Percentiles rank a stretch among this genome's conserved stretches.
These are phyloP conservation scores for Purshia tridentata DNA, from an alignment of 306 rosid species.

Conservation along the genomic window DNA sequence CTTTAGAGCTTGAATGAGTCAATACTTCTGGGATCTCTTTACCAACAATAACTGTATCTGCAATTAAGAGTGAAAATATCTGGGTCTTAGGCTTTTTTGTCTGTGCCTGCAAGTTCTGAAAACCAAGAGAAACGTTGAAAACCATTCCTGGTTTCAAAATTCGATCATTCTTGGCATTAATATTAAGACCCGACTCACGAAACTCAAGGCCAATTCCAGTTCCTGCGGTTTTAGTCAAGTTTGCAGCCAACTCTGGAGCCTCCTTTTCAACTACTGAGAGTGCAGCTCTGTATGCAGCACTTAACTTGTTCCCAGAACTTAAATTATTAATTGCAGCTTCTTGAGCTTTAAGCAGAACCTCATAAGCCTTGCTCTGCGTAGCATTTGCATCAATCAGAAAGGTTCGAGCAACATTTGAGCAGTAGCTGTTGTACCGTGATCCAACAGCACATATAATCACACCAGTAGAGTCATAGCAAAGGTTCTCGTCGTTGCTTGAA, in stretches of 20 bases:
- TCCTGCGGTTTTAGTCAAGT: conserved; percentile 35
- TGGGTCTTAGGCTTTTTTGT: conserved; percentile 30
- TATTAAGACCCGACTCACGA: conserved; percentile 38
- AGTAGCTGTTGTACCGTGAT: conserved; percentile 39
- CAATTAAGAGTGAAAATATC: conserved; percentile 32
- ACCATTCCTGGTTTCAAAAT: conserved; percentile 37
- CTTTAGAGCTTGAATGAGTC: conserved; percentile 35
- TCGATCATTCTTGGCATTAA: conserved; percentile 37
- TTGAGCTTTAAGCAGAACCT: conserved; percentile 38
- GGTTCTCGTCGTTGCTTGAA: conserved; percentile 40
- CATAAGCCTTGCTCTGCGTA: conserved; percentile 37
- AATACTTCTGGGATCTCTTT: conserved; percentile 28
- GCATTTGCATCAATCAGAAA: conserved; percentile 36
- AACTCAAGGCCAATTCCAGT: conserved; percentile 44
- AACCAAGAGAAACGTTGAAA: conserved; percentile 39
- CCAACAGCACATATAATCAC: conserved; percentile 42
- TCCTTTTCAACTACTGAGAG: conserved; percentile 30
- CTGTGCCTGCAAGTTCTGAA: conserved; percentile 35
- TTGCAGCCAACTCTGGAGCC: conserved; percentile 32
- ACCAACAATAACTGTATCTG: conserved; percentile 39
- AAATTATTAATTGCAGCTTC: conserved; percentile 33
- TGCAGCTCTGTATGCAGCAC: conserved; percentile 36
- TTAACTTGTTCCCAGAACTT: conserved; percentile 33
- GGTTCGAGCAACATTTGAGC: conserved; percentile 38
- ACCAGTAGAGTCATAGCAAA: conserved; percentile 37